A percentile compares a stretch with the other conserved stretches of the same genome.
phyloP scores from a whole-genome alignment of 768 basidiomycete species.

The Boletus rufocinnamomeus region DNA sequence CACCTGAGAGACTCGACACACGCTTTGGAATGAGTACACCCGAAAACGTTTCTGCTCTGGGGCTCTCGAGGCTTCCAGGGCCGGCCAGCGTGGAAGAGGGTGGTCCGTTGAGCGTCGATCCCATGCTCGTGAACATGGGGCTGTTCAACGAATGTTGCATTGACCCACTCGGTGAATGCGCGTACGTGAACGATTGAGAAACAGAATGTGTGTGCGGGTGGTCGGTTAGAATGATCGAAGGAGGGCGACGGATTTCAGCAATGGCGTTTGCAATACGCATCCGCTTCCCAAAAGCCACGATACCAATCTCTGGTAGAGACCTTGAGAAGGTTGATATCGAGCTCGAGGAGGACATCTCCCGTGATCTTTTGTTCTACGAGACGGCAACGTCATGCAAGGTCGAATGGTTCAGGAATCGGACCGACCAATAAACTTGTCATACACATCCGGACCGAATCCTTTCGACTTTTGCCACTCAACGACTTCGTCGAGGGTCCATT shows the following conservation, averaged over 20 bases:
- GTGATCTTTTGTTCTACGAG: constrained; percentile 94
- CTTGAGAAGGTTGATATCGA: constrained; percentile 89
- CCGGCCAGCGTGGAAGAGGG: constrained; percentile 26
- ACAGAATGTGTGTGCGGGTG: constrained; percentile 37
- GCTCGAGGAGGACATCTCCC: constrained; percentile 93
- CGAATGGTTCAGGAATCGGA: constrained; percentile 3
- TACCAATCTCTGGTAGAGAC: constrained; percentile 88
- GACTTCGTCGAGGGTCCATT: constrained; percentile 89
- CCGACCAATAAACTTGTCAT: constrained; percentile 84
- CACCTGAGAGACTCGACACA: constrained; percentile 22
- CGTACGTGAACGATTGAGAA: neutral
- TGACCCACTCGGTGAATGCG: no score
- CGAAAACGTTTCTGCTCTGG: neutral
- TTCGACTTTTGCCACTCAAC: constrained; percentile 82
- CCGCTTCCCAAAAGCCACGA: constrained; percentile 91
- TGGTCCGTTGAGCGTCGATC: constrained; percentile 24
- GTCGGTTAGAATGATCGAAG: constrained; percentile 58
- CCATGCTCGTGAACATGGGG: constrained; percentile 36
- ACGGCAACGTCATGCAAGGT: neutral
- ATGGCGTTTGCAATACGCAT: constrained; percentile 92
- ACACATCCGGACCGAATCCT: constrained; percentile 82
- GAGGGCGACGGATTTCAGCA: constrained; percentile 75
- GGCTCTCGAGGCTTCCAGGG: constrained; percentile 15
- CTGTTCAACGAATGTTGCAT: no score
- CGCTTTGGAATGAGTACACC: neutral